Percentiles rank a stretch among this genome's conserved stretches.
Conservation (phyloP, 2,329 filamentous ascomycete genomes). For the Sordariomycetes sp. region DNA sequence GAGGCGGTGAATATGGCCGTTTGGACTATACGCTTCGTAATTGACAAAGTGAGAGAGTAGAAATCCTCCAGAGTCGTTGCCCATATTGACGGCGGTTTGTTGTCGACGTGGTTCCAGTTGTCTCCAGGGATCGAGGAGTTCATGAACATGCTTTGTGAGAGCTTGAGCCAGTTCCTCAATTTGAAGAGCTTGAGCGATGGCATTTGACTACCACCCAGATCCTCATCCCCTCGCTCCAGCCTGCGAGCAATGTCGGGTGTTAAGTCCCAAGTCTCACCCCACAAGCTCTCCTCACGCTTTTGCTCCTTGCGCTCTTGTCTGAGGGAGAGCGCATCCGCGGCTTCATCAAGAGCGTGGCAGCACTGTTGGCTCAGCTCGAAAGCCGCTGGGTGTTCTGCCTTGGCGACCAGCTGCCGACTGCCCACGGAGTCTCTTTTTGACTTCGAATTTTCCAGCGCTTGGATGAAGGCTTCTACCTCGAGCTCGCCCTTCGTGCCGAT, state of each 20-base stretch:
- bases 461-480: conserved; percentile 65
- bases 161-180: conserved; percentile 47
- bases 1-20: conserved; percentile 61
- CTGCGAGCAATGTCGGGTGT: conserved; percentile 14
- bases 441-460: conserved; percentile 45
- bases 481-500: conserved; percentile 64
- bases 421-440: conserved; percentile 27
- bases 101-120: conserved; percentile 58
- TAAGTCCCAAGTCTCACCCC: conserved; percentile 61
- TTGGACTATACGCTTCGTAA: conserved; percentile 64
- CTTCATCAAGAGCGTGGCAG: conserved; percentile 54
- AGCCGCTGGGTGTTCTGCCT: conserved; percentile 60
- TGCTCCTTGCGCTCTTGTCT: conserved; percentile 57
- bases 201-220: conserved; percentile 17
- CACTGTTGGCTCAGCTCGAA: conserved; percentile 61
- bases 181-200: conserved; percentile 49
- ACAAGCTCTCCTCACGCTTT: conserved; percentile 46
- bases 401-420: conserved; percentile 22
- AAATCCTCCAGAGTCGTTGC: conserved; percentile 72
- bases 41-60: conserved; percentile 53
- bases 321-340: conserved; percentile 55
- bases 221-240: conserved; percentile 6
- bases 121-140: conserved; percentile 51
- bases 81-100: conserved; percentile 60
- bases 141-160: conserved; percentile 68